Evolutionary conservation across 768 basidiomycete species (phyloP).

Genomic region (Lentinula detonsa): DNA sequence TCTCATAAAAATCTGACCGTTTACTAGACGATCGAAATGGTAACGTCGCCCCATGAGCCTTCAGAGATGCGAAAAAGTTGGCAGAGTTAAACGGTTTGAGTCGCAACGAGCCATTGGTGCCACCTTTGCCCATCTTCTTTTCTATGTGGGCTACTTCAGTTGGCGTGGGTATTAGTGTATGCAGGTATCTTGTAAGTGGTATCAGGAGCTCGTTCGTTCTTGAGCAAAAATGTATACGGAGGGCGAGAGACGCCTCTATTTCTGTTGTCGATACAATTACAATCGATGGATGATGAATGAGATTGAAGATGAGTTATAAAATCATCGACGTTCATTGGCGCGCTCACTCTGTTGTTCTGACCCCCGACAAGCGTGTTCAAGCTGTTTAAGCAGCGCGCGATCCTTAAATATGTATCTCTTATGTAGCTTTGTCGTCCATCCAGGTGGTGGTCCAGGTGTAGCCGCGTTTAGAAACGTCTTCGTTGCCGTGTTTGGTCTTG

Average conservation of each 20-base stretch:
- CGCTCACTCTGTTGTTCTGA: conserved; percentile 47
- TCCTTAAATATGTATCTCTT: conserved; percentile 86
- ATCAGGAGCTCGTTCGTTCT: conserved; percentile 83
- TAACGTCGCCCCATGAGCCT: conserved; percentile 59
- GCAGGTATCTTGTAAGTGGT: conserved; percentile 88
- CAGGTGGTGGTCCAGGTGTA: conserved; percentile 52
- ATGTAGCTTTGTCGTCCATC: conserved; percentile 76
- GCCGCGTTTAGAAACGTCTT: conserved; percentile 13
- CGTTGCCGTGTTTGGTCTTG: conserved; percentile 14
- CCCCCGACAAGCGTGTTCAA: conserved; percentile 57
- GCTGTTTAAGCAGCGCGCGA: conserved; percentile 58
- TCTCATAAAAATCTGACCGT: conserved; percentile 70
- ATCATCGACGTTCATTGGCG: conserved; percentile 2
- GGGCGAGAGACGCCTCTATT: conserved; percentile 53
- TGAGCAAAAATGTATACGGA: conserved; percentile 79
- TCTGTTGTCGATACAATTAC: conserved; percentile 27
- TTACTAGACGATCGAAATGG: conserved; percentile 68
- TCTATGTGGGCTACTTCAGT: conserved; percentile 38
- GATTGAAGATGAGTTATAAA: background rate
- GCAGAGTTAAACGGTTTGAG: conserved; percentile 66
- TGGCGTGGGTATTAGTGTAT: conserved; percentile 75
- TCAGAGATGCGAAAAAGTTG: conserved; percentile 70
- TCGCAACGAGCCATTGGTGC: conserved; percentile 25
- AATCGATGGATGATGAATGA: too few relatives aligned
- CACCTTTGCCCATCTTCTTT: background rate